Percentiles rank a stretch among this genome's conserved stretches.
phyloP scores from a whole-genome alignment of 1,139 yeast species.

The Candida dubliniensis region DNA sequence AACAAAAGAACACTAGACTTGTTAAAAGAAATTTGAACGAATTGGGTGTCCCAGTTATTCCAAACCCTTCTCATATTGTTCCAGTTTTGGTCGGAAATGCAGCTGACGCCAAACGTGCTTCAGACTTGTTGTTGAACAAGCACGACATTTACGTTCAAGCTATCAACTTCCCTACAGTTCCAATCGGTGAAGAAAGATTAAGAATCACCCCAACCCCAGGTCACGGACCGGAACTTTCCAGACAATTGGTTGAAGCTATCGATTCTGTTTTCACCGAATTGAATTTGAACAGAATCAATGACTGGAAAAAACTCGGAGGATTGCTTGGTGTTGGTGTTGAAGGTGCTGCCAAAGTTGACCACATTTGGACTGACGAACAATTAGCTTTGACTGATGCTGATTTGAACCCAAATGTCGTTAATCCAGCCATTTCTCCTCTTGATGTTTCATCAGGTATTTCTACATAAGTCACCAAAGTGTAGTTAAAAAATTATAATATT shows the following conservation, averaged over 20 bases:
- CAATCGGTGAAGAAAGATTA: conserved; percentile 92
- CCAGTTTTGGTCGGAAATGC: conserved; percentile 96
- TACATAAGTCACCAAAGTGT: conserved; percentile 7
- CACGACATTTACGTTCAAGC: conserved; percentile 95
- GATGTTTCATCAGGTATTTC: conserved; percentile 70
- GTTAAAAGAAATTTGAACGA: conserved; percentile 70
- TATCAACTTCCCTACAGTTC: conserved; percentile 96
- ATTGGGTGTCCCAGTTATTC: conserved; percentile 90
- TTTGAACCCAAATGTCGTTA: conserved; percentile 62
- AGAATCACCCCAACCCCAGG: conserved; percentile 99
- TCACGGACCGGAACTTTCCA: conserved; percentile 74
- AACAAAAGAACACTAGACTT: conserved; percentile 82
- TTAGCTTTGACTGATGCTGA: conserved; percentile 60
- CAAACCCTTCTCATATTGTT: conserved; percentile 96
- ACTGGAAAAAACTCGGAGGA: conserved; percentile 82
- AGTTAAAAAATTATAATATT: too few species aligned
- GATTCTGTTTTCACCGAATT: conserved; percentile 79
- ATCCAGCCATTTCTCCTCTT: conserved; percentile 58
- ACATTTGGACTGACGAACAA: conserved; percentile 86
- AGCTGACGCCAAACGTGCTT: conserved; percentile 84
- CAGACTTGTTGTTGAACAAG: conserved; percentile 81
- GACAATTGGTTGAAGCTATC: conserved; percentile 73
- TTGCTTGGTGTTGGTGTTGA: conserved; percentile 80
- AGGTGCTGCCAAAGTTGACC: conserved; percentile 42
- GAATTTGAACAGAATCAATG: conserved; percentile 69